Percentiles rank a stretch among this genome's conserved stretches.
Conservation (phyloP, 805 yeast species). For the Spathaspora arborariae region DNA sequence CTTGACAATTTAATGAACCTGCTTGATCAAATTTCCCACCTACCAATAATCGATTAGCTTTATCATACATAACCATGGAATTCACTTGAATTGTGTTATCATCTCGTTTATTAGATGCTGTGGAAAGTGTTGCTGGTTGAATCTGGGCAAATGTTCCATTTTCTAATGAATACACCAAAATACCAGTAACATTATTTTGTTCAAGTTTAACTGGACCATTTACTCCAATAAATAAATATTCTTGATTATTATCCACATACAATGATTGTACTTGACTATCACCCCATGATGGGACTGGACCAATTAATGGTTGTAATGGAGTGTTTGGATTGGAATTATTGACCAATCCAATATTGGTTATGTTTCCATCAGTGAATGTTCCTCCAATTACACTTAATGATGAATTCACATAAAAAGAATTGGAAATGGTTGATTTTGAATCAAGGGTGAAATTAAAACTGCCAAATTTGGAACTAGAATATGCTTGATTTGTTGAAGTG, state of each 20-base stretch:
- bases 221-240: conserved; percentile 44
- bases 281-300: conserved; percentile 21
- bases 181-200: conserved; percentile 30
- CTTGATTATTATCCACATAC: conserved; percentile 29
- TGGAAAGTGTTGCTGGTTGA: conserved; percentile 49
- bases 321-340: conserved; percentile 14
- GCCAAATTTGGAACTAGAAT: conserved; percentile 13
- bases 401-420: conserved; percentile 46
- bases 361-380: conserved; percentile 31
- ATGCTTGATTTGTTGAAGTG: conserved; percentile 24
- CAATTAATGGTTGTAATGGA: conserved; percentile 16
- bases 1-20: conserved; percentile 53
- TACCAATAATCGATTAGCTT: conserved; percentile 45
- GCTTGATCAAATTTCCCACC: conserved; percentile 71
- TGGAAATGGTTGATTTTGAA: conserved; percentile 13
- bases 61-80: conserved; percentile 31
- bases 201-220: conserved; percentile 30
- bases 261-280: conserved; percentile 24
- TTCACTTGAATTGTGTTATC: conserved; percentile 35
- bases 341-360: conserved; percentile 29
- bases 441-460: conserved; percentile 17
- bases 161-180: conserved; percentile 50
- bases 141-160: conserved; percentile 35
- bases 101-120: conserved; percentile 34
- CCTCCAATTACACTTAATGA: conserved; percentile 60